Conservation (phyloP, 805 yeast genomes). For the Candida saitoana region DNA sequence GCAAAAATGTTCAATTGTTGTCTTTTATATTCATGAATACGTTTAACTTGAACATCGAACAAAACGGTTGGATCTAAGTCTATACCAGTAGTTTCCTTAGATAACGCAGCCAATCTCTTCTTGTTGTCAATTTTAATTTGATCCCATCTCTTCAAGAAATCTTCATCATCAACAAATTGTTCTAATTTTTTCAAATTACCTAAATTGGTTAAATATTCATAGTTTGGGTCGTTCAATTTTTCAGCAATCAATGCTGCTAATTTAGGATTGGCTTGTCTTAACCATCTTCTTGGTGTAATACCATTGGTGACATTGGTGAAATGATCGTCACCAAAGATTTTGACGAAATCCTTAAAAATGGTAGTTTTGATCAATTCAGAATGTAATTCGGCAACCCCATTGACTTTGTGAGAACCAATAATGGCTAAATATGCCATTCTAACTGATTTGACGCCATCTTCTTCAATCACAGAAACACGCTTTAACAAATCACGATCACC, state of each 20-base stretch:
- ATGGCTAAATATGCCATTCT: slow-evolving; percentile 92
- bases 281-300: slow-evolving; percentile 95
- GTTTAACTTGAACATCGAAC: slow-evolving; percentile 89
- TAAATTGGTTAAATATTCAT: slow-evolving; percentile 65
- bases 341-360: slow-evolving; percentile 85
- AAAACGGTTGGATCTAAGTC: slow-evolving; percentile 68
- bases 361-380: slow-evolving; percentile 87
- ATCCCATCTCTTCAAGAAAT: slow-evolving; percentile 68
- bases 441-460: slow-evolving; percentile 71
- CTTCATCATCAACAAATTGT: slow-evolving; percentile 60
- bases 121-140: slow-evolving; percentile 69
- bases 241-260: slow-evolving; percentile 70
- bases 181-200: slow-evolving; percentile 64
- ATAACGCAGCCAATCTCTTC: slow-evolving; percentile 57
- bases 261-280: slow-evolving; percentile 86
- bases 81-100: slow-evolving; percentile 60
- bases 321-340: slow-evolving; percentile 73
- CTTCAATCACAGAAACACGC: slow-evolving; percentile 83
- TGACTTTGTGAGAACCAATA: slow-evolving; percentile 87
- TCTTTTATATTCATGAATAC: slow-evolving; percentile 94
- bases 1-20: slow-evolving; percentile 93
- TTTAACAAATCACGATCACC: slow-evolving; percentile 59
- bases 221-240: slow-evolving; percentile 60
- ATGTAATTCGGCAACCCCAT: slow-evolving; percentile 94
- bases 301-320: slow-evolving; percentile 93